These are phyloP conservation scores for Lasiodiplodia sp. DNA, from an alignment of 2,329 filamentous ascomycete genomes.

Conservation along the genomic window DNA sequence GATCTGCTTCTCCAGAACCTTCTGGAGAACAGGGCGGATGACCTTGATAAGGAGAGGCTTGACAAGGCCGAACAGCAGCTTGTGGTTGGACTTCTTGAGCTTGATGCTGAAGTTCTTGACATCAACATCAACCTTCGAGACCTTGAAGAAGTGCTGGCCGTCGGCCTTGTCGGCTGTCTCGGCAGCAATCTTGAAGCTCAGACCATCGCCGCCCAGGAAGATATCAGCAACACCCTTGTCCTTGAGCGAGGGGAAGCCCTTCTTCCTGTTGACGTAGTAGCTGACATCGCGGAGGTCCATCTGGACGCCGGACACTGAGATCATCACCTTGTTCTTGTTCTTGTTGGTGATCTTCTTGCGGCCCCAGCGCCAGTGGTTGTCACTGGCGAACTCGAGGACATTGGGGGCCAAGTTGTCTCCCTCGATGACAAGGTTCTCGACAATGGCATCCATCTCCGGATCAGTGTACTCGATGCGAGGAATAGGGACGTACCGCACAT, in stretches of 20 bases:
- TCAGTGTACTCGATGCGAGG: constrained; percentile 95
- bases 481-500: constrained; percentile 86
- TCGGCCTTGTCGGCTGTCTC: constrained; percentile 81
- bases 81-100: constrained; percentile 93
- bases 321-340: constrained; percentile 82
- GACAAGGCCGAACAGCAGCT: constrained; percentile 83
- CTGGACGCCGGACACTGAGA: constrained; percentile 88
- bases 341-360: constrained; percentile 85
- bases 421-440: constrained; percentile 95
- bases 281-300: constrained; percentile 88
- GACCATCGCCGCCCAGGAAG: constrained; percentile 82
- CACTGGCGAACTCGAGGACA: constrained; percentile 82
- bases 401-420: constrained; percentile 98
- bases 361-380: constrained; percentile 95
- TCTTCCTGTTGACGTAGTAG: constrained; percentile 94
- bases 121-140: constrained; percentile 85
- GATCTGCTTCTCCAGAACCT: constrained; percentile 88
- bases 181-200: constrained; percentile 90
- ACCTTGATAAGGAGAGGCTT: constrained; percentile 88
- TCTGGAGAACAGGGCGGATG: constrained; percentile 83
- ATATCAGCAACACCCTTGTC: constrained; percentile 91
- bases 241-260: constrained; percentile 86
- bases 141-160: constrained; percentile 87
- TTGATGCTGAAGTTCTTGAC: constrained; percentile 86
- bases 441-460: constrained; percentile 79